Evolutionary conservation across 345 rosid species (phyloP), one percentile per base, ranked within the genome.

Genomic region (Sonneratia caseolaris): DNA sequence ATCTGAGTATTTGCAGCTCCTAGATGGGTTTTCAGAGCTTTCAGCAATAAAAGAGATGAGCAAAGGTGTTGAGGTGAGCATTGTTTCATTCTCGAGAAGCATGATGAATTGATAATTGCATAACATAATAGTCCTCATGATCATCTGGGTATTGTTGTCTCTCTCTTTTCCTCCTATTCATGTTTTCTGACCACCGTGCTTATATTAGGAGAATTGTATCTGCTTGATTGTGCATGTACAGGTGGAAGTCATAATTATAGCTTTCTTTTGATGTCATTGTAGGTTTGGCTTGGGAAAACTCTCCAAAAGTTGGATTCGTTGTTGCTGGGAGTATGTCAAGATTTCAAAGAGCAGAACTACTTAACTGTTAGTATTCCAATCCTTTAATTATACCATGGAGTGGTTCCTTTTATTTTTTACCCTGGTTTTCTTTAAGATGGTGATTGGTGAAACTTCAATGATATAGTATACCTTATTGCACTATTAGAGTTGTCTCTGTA

Each of bases 211-310:
- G 9, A 32, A 7, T 10, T 9, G 19, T 27, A 62, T 62, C 66
- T 62, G 38, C 14, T 27, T 32, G 66, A 37, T 62, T 27, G 11
- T 27, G 37, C 66, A 14, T 27, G 36, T 69, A 70, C 9, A 68
- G 32, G 27, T 40, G 48, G 55, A 53, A 64, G 49, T 75, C 73
- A 62, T 74, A 45, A 7, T 73, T 15, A 55, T 66, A 37, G 55
- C 48, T 75, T 36, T 51, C 45, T 55, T 45, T 65, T 49, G 74
- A 71, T 75, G 68, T 66, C 37, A 42, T 73, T 79, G 53, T 84
- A 95, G 99, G 94, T 86, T 84, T 95, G 99, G 99, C 76, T 95
- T 83, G 97, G 92, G 77, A 89, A 86, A 81, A 91, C 99, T 78
- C 99, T 95, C 79, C 96, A 89, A 72, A 92, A 85, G 88, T 81